phyloP scores from a whole-genome alignment of 1,139 yeast genomes.

The Pichia sp. region DNA sequence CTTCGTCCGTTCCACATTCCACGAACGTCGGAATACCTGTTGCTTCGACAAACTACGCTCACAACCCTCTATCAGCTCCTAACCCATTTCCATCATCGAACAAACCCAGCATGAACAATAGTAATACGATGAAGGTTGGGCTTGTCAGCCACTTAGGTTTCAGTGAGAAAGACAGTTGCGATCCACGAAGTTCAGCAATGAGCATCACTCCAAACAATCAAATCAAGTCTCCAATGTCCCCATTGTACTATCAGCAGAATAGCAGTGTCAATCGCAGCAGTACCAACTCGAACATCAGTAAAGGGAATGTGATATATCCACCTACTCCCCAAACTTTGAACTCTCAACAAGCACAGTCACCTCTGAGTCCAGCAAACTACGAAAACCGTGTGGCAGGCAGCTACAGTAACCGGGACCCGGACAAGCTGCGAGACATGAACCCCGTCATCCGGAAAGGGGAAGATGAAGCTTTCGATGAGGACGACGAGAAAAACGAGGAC shows the following conservation, averaged over 20 bases:
- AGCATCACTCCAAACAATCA: background rate
- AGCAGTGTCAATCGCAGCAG: background rate
- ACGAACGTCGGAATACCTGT: background rate
- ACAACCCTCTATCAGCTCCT: background rate
- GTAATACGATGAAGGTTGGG: background rate
- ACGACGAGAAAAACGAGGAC: background rate
- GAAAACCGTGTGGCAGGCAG: background rate
- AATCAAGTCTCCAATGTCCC: background rate
- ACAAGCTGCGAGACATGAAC: background rate
- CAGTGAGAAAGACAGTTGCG: background rate
- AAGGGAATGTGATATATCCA: conserved; percentile 10
- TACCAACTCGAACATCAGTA: background rate
- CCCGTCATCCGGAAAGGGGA: too few relatives aligned
- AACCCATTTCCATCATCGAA: background rate
- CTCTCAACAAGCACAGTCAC: background rate
- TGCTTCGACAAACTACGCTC: background rate
- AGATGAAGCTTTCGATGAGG: background rate
- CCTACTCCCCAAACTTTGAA: conserved; percentile 10
- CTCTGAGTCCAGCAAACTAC: background rate
- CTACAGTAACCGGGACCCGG: background rate
- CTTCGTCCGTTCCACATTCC: background rate
- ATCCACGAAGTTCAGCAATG: background rate
- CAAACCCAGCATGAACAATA: too few relatives aligned
- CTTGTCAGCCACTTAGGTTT: background rate
- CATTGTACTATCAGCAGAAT: background rate